Evolutionary conservation across 176 grass and related monocot genomes (phyloP).

Genomic region (Elymus sibiricus): DNA sequence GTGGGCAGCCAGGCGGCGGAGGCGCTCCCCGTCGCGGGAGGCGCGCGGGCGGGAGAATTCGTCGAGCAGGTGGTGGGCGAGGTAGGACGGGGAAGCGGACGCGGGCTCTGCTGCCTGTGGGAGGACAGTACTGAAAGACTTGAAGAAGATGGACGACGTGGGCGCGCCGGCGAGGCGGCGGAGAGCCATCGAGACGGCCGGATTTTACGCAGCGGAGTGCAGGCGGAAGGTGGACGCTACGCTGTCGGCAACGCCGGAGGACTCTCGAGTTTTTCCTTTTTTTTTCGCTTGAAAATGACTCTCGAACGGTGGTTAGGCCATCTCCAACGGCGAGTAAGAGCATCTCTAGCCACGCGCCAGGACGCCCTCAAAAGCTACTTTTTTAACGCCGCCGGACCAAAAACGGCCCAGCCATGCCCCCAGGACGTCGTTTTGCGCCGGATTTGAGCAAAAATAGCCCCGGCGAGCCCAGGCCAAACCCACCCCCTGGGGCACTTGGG

Average conservation of each 20-base stretch:
- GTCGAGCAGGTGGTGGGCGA: constrained; percentile 67
- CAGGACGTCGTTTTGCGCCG: too few species aligned
- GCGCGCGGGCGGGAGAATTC: constrained; percentile 62
- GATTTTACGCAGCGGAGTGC: background rate
- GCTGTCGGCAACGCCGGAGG: background rate
- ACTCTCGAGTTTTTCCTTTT: background rate
- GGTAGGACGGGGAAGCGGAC: constrained; percentile 1
- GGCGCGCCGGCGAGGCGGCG: background rate
- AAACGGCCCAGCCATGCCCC: too few species aligned
- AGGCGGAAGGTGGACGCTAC: background rate
- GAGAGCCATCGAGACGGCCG: constrained; percentile 14
- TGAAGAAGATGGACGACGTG: background rate
- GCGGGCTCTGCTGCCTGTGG: background rate
- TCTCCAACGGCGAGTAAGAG: too few species aligned
- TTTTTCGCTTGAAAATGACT: too few species aligned
- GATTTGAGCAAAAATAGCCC: too few species aligned
- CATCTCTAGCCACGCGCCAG: too few species aligned
- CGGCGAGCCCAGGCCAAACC: too few species aligned
- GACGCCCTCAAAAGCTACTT: too few species aligned
- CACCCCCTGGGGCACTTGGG: too few species aligned
- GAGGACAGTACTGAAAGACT: background rate
- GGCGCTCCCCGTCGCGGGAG: constrained; percentile 36
- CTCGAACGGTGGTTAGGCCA: too few species aligned
- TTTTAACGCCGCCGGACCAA: too few species aligned
- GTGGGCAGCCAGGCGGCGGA: constrained; percentile 36